Percentiles rank a stretch among this genome's conserved stretches.
Evolutionary conservation across 2,329 filamentous ascomycete genomes (phyloP).

Genomic region (Ophiostoma angusticollis): DNA sequence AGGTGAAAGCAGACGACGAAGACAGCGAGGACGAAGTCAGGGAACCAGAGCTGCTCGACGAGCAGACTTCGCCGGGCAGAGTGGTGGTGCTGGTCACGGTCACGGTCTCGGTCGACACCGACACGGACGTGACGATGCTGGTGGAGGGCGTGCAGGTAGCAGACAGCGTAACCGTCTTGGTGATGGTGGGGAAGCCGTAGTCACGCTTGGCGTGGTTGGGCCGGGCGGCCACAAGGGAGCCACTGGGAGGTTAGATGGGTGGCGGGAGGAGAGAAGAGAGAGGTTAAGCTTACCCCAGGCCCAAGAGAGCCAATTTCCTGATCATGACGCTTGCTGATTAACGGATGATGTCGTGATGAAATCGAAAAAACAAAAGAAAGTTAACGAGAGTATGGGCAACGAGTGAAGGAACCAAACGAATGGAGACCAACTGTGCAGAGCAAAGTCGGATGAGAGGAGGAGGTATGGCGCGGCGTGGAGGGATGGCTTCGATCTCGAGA

Average conservation of each 20-base stretch:
- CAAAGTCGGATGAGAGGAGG: too few relatives aligned
- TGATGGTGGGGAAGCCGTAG: conserved; percentile 11
- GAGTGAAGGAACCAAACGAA: neutral
- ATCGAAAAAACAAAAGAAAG: neutral
- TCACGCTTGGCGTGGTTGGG: conserved; percentile 10
- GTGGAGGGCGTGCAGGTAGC: conserved; percentile 2
- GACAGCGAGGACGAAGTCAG: neutral
- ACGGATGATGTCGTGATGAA: neutral
- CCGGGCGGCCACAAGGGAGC: conserved; percentile 10
- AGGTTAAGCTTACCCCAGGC: conserved; percentile 10
- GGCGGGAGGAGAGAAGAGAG: too few relatives aligned
- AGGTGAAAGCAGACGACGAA: neutral
- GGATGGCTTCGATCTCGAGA: too few relatives aligned
- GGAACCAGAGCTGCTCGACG: neutral
- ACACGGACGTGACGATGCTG: neutral
- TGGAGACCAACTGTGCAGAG: too few relatives aligned
- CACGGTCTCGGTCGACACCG: conserved; percentile 5
- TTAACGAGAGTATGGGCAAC: neutral
- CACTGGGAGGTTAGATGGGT: neutral
- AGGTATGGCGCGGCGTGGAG: too few relatives aligned
- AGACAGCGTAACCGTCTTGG: conserved; percentile 9
- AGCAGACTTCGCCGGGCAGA: neutral
- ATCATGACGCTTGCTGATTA: conserved; percentile 4
- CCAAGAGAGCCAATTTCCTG: conserved; percentile 9
- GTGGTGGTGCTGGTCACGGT: conserved; percentile 1